Conservation (phyloP, 1,139 yeast genomes). For the Ashbya aceris region DNA sequence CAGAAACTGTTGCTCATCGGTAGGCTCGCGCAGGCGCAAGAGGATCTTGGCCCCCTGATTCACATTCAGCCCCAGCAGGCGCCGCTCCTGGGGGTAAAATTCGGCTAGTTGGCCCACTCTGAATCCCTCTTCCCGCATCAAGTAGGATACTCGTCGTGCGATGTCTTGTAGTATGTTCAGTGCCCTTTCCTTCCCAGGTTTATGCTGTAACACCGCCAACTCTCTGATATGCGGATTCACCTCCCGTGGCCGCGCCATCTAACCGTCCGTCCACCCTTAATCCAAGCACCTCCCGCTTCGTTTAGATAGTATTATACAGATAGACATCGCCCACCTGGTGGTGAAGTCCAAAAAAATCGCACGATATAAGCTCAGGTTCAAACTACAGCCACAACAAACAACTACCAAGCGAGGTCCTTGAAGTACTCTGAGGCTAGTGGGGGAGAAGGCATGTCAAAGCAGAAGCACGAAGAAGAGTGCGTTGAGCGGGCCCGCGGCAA, state of each 20-base stretch:
- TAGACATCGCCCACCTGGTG: too few relatives aligned
- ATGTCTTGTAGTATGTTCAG: constrained; percentile 48
- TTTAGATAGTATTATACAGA: too few relatives aligned
- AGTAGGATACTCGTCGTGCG: constrained; percentile 58
- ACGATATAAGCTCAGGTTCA: too few relatives aligned
- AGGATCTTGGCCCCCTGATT: constrained; percentile 71
- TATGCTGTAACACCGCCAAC: constrained; percentile 50
- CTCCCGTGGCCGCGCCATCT: too few relatives aligned
- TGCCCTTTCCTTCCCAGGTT: constrained; percentile 49
- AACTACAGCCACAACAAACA: background rate
- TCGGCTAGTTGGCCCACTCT: constrained; percentile 67
- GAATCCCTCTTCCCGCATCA: constrained; percentile 60
- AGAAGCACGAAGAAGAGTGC: background rate
- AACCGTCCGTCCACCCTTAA: too few relatives aligned
- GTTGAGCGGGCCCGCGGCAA: background rate
- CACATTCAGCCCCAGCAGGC: constrained; percentile 75
- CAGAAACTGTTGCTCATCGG: constrained; percentile 47
- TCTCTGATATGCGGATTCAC: constrained; percentile 22
- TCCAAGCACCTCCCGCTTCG: too few relatives aligned
- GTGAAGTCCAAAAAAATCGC: too few relatives aligned
- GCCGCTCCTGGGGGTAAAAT: constrained; percentile 66
- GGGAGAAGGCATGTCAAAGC: background rate
- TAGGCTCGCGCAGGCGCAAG: constrained; percentile 56
- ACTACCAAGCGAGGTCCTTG: background rate
- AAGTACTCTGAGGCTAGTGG: background rate